A percentile compares a stretch with the other conserved stretches of the same genome.
Evolutionary conservation across 2,329 filamentous ascomycete species (phyloP).

Genomic region (Diaporthe australafricana): DNA sequence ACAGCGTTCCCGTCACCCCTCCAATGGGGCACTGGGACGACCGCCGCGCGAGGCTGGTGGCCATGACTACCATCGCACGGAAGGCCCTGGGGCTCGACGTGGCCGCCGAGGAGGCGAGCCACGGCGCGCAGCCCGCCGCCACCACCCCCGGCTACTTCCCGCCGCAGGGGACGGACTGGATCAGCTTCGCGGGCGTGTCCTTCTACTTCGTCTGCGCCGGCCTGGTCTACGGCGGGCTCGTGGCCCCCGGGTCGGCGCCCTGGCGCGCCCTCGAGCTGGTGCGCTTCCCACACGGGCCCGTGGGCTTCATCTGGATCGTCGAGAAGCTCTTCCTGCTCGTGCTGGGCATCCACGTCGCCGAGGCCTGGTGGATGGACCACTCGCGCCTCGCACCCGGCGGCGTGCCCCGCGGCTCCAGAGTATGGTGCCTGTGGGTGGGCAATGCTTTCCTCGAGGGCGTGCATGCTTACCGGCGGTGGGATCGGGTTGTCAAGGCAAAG

Average conservation of each 20-base stretch:
- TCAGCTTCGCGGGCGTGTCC: constrained; percentile 65
- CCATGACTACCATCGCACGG: constrained; percentile 72
- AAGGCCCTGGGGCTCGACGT: constrained; percentile 61
- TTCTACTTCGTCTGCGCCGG: constrained; percentile 58
- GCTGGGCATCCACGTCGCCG: constrained; percentile 72
- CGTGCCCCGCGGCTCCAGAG: constrained; percentile 55
- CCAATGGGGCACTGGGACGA: constrained; percentile 77
- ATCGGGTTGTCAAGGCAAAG: constrained; percentile 55
- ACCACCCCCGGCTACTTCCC: constrained; percentile 55
- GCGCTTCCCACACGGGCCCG: constrained; percentile 67
- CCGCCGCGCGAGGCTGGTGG: constrained; percentile 76
- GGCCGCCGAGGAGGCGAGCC: constrained; percentile 49
- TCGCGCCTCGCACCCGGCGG: constrained; percentile 60
- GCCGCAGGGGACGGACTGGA: constrained; percentile 58
- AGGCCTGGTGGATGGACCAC: constrained; percentile 67
- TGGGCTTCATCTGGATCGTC: constrained; percentile 69
- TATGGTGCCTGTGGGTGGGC: constrained; percentile 68
- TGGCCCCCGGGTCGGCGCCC: constrained; percentile 57
- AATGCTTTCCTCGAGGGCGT: constrained; percentile 67
- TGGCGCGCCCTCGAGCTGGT: constrained; percentile 62
- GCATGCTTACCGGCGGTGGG: constrained; percentile 62
- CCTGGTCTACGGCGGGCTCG: constrained; percentile 28
- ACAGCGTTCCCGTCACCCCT: constrained; percentile 74
- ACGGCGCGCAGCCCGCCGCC: constrained; percentile 39
- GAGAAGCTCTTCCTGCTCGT: constrained; percentile 69